Conservation (phyloP, 176 grass and related monocot species). For the Oryza australiensis region DNA sequence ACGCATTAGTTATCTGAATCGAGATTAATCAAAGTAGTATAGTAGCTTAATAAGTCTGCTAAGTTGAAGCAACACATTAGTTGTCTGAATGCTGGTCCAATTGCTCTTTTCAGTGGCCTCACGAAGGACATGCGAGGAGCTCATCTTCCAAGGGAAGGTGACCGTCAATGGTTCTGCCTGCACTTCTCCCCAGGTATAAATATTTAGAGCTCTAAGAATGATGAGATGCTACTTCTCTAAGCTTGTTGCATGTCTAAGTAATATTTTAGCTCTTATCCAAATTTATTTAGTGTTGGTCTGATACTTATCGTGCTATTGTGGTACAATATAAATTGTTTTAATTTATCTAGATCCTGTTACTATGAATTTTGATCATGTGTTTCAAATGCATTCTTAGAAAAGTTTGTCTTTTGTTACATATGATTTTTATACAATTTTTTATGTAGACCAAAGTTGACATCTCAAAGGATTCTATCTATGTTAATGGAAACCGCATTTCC, state of each 20-base stretch:
- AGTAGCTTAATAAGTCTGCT: not conserved
- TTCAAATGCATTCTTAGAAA: not conserved
- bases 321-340: not conserved
- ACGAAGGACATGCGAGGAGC: constrained; percentile 80
- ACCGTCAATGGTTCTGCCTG: constrained; percentile 91
- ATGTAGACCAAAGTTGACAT: constrained; percentile 79
- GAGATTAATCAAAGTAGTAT: not conserved
- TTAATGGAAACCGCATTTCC: constrained; percentile 83
- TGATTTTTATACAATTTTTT: constrained; percentile 24
- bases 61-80: not conserved
- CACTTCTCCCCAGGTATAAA: constrained; percentile 77
- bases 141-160: constrained; percentile 97
- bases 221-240: not conserved
- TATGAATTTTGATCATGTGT: not conserved
- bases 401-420: not conserved
- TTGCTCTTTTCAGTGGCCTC: constrained; percentile 71
- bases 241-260: not conserved
- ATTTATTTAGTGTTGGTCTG: not conserved
- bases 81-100: not conserved
- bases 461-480: constrained; percentile 89
- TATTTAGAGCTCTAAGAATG: not conserved
- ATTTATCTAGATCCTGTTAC: not conserved
- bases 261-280: not conserved
- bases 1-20: no score
- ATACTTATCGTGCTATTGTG: not conserved